Evolutionary conservation across 441 rosid species (phyloP), one percentile per base, ranked within the genome.

Genomic region (Macaranga tanarius): DNA sequence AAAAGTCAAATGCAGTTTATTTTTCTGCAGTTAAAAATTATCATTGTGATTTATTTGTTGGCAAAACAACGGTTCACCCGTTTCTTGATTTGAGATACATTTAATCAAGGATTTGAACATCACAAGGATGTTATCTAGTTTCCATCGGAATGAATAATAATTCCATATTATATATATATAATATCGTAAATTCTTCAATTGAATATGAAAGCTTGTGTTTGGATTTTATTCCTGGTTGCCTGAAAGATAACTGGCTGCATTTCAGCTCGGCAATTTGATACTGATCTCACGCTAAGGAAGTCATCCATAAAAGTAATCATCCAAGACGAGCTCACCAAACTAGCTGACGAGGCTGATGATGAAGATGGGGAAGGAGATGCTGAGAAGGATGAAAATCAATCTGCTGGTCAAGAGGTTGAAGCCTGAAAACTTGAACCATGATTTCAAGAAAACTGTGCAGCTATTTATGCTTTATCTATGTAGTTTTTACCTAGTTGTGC

Each of bases 301-400:
- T 79, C 96, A 31, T 81, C 88, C 3, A 87, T 95, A 80, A 95
- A 95, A 86, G 54, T 80, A 38, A 87, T 92, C 86, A 91, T 92
- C 72, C 98, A 92, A 77, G 96, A 86, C 20, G 99, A 95, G 83
- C 98, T 95, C 62, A 88, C 92, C 13, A 95, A 92, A 81, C 80
- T 95, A 71, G 98, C 97, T 4, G 95, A 89, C 7, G 97, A 88
- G 60, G 95, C 79, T 0, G 94, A 88, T 1, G 89, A 90, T 19
- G 97, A 89, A 23, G 93, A 84, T 1, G 95, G 79, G 16, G 97
- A 88, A 60, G 91, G 76, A 0, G 88, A 87, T 15, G 86, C 83
- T 0, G 89, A 76, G 81, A 89, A 85, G 70, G 90, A 84, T 19
- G 88, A 86, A 73, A 77, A 68, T 26, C 79, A 70, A 57, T 63